These are phyloP conservation scores for Chlorella sp. DNA, from an alignment of 139 green algal genomes.

Conservation along the genomic window DNA sequence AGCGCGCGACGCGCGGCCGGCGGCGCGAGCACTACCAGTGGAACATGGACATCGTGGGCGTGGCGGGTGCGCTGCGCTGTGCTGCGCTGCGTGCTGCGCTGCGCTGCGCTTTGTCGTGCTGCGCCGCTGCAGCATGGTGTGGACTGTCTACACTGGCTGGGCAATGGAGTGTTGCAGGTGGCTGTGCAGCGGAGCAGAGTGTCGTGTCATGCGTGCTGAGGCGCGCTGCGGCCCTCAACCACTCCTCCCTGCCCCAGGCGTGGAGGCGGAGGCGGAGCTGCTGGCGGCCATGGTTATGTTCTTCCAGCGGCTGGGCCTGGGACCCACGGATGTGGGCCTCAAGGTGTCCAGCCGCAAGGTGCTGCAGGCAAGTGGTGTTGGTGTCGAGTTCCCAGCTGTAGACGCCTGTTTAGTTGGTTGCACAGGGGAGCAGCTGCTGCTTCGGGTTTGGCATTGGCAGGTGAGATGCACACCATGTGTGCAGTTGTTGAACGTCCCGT, in stretches of 20 bases:
- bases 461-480: too few relatives aligned
- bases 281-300: conserved; percentile 91
- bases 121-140: neutral
- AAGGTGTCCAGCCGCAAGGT: conserved; percentile 93
- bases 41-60: conserved; percentile 98
- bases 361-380: conserved; percentile 45
- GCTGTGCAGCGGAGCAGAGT: too few relatives aligned
- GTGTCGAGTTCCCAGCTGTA: too few relatives aligned
- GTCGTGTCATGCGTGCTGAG: too few relatives aligned
- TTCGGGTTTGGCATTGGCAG: too few relatives aligned
- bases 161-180: too few relatives aligned
- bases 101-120: neutral
- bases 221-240: too few relatives aligned
- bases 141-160: too few relatives aligned
- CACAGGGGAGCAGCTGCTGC: too few relatives aligned
- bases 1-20: conserved; percentile 91
- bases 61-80: conserved; percentile 57
- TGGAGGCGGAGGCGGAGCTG: conserved; percentile 95
- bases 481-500: too few relatives aligned
- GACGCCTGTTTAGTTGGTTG: too few relatives aligned
- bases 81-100: neutral
- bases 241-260: neutral
- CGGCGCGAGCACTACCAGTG: conserved; percentile 98
- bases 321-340: conserved; percentile 85
- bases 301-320: conserved; percentile 85